Conservation (phyloP, 352 stramenopile genomes). For the Phytophthora vignae region DNA sequence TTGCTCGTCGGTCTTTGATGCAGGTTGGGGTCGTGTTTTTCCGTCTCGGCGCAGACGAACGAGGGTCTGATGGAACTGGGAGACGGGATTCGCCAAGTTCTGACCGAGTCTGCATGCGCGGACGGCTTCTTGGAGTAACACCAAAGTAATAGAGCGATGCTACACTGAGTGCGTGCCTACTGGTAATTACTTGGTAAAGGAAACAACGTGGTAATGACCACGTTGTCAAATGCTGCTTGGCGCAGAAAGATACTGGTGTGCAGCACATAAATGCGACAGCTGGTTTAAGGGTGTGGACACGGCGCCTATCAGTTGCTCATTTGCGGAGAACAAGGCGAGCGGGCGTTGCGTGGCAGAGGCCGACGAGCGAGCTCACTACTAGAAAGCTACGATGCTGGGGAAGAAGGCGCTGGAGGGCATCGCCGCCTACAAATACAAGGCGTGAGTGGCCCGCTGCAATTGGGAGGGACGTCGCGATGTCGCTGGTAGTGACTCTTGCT, state of each 20-base stretch:
- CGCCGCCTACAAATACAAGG: slow-evolving; percentile 89
- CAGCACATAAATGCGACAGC: not conserved
- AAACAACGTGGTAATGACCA: too few relatives aligned
- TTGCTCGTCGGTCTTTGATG: not conserved
- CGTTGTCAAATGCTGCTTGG: not conserved
- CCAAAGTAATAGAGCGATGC: slow-evolving; percentile 8
- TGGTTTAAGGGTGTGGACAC: slow-evolving; percentile 1
- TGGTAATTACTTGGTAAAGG: not conserved
- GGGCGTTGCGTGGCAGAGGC: slow-evolving; percentile 14
- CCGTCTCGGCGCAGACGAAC: slow-evolving; percentile 82
- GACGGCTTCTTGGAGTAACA: slow-evolving; percentile 23
- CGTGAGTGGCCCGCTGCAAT: slow-evolving; percentile 50
- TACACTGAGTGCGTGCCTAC: not conserved
- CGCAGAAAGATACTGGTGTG: not conserved
- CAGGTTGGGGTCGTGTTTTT: slow-evolving; percentile 38
- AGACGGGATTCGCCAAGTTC: slow-evolving; percentile 57
- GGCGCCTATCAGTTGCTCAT: slow-evolving; percentile 18
- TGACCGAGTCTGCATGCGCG: slow-evolving; percentile 41
- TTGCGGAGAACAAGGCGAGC: slow-evolving; percentile 20
- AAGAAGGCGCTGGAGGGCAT: slow-evolving; percentile 87
- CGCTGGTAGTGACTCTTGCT: slow-evolving; percentile 2
- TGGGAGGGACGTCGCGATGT: not conserved
- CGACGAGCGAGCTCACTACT: slow-evolving; percentile 2
- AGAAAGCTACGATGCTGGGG: slow-evolving; percentile 54
- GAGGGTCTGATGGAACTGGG: slow-evolving; percentile 72